These are phyloP conservation scores for Phytopythium oedochilum DNA, from an alignment of 352 stramenopile genomes.

Conservation along the genomic window DNA sequence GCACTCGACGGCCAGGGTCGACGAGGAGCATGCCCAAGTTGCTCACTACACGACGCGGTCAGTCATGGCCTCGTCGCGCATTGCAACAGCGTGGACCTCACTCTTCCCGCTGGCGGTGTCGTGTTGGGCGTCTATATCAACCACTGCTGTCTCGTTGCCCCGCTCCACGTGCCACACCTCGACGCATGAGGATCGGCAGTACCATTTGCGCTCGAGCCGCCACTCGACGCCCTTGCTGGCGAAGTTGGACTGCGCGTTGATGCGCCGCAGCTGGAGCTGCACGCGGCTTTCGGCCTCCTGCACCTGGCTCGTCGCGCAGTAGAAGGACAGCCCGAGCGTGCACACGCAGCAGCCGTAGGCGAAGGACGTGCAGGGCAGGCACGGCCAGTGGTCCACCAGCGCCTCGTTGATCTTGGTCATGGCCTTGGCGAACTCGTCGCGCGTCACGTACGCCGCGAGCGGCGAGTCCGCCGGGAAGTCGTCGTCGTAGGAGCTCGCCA, in stretches of 20 bases:
- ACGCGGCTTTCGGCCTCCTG: constrained; percentile 62
- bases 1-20: not conserved
- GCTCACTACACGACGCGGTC: not conserved
- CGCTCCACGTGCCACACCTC: constrained; percentile 38
- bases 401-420: constrained; percentile 79
- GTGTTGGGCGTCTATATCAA: not conserved
- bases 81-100: not conserved
- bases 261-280: constrained; percentile 56
- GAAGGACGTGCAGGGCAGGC: constrained; percentile 73
- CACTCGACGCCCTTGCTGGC: constrained; percentile 50
- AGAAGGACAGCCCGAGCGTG: constrained; percentile 75
- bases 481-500: constrained; percentile 74
- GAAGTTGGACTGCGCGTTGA: constrained; percentile 72
- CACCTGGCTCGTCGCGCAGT: constrained; percentile 73
- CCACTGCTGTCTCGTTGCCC: not conserved
- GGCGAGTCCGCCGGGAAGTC: constrained; percentile 44
- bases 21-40: not conserved
- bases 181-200: constrained; percentile 56
- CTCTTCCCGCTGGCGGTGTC: not conserved
- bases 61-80: not conserved
- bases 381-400: constrained; percentile 80
- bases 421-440: constrained; percentile 57
- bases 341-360: constrained; percentile 82
- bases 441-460: constrained; percentile 43
- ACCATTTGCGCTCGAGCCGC: constrained; percentile 64